Evolutionary conservation across 2,329 filamentous ascomycete genomes (phyloP).

Genomic region (Arthrobotrys iridis): DNA sequence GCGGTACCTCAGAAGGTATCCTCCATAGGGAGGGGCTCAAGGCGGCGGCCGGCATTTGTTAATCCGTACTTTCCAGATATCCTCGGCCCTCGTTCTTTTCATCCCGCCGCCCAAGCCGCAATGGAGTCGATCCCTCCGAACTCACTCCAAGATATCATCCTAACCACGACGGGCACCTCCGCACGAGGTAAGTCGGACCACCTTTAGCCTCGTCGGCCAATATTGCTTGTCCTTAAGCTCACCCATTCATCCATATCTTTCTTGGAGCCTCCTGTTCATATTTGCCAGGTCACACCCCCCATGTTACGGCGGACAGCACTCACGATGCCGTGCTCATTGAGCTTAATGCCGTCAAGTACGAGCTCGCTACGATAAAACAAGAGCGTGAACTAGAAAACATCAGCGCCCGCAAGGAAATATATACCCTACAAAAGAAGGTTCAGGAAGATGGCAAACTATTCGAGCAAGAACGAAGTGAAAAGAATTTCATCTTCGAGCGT

Average conservation of each 20-base stretch:
- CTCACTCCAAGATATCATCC: neutral
- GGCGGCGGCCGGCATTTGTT: too few relatives aligned
- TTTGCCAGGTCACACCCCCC: conserved; percentile 5
- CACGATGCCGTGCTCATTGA: conserved; percentile 63
- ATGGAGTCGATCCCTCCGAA: neutral
- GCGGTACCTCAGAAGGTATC: neutral
- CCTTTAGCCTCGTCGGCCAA: neutral
- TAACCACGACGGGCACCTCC: conserved; percentile 8
- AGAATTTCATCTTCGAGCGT: conserved; percentile 51
- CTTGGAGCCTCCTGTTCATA: conserved; percentile 6
- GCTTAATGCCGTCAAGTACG: conserved; percentile 86
- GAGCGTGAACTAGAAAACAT: conserved; percentile 83
- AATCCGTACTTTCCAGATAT: neutral
- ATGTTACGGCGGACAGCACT: conserved; percentile 7
- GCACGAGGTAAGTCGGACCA: conserved; percentile 33
- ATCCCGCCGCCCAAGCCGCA: neutral
- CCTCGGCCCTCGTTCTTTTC: neutral
- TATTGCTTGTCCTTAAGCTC: neutral
- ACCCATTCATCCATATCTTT: neutral
- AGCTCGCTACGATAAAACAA: conserved; percentile 84
- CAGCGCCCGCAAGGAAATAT: conserved; percentile 82
- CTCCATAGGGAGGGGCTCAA: too few relatives aligned
- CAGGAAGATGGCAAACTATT: conserved; percentile 80
- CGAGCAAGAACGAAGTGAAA: conserved; percentile 49
- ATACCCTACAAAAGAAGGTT: conserved; percentile 80